Evolutionary conservation across 495 filamentous ascomycete genomes (phyloP).

Genomic region (Trichoderma parareesei): DNA sequence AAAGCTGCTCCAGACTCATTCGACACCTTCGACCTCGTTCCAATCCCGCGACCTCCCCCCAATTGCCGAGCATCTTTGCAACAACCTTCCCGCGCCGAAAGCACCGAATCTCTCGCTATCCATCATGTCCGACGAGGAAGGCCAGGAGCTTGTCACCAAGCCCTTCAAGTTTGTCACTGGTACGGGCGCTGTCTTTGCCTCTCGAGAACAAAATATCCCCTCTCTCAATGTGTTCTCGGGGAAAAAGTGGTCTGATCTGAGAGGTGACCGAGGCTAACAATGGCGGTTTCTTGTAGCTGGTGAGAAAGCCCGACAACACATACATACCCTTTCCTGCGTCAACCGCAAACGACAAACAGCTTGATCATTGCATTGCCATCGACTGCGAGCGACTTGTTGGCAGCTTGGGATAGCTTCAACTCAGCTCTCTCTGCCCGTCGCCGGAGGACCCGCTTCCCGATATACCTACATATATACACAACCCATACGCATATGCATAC

Average conservation of each 20-base stretch:
- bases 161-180: slow-evolving; percentile 99
- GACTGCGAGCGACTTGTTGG: neutral
- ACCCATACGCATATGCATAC: neutral
- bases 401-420: slow-evolving; percentile 4
- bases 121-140: slow-evolving; percentile 77
- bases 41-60: slow-evolving; percentile 3
- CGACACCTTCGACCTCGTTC: neutral
- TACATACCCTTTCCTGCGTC: slow-evolving; percentile 3
- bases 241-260: slow-evolving; percentile 29
- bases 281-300: slow-evolving; percentile 30
- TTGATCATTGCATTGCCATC: neutral
- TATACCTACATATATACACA: neutral
- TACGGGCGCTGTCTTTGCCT: slow-evolving; percentile 39
- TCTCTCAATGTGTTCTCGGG: slow-evolving; percentile 11
- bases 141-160: slow-evolving; percentile 76
- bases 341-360: slow-evolving; percentile 11
- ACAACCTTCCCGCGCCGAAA: neutral
- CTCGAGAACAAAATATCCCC: slow-evolving; percentile 20
- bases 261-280: slow-evolving; percentile 20
- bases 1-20: neutral
- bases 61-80: neutral
- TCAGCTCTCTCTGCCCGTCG: slow-evolving; percentile 1
- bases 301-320: slow-evolving; percentile 27
- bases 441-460: neutral
- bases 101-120: slow-evolving; percentile 13